Conservation (phyloP, 441 rosid species). For the Aquilaria agallochum region DNA sequence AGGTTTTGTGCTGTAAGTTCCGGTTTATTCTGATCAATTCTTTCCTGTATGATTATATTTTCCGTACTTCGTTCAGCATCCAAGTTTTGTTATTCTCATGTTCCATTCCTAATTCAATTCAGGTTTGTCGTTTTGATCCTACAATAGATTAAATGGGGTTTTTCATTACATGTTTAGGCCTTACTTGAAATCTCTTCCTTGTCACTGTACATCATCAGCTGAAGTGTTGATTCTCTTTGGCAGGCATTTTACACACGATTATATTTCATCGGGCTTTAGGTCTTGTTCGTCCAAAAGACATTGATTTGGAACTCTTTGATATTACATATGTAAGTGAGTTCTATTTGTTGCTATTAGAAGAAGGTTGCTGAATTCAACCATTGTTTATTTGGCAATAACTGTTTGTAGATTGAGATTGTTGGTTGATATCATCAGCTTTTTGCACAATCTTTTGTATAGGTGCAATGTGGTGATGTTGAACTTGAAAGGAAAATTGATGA, state of each 20-base stretch:
- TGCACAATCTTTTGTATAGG: constrained; percentile 33
- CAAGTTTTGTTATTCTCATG: neutral
- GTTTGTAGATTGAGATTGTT: too few species aligned
- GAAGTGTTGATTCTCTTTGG: neutral
- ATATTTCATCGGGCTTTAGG: constrained; percentile 94
- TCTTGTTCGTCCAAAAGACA: constrained; percentile 82
- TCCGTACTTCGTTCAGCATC: neutral
- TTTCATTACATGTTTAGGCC: neutral
- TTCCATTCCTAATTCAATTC: neutral
- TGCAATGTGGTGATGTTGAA: constrained; percentile 82
- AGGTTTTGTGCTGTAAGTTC: constrained; percentile 81
- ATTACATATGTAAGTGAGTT: constrained; percentile 69
- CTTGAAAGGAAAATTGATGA: constrained; percentile 92
- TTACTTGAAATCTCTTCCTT: too few species aligned
- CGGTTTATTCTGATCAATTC: neutral
- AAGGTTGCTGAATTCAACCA: neutral
- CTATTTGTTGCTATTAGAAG: neutral
- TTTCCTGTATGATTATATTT: neutral
- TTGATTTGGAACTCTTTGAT: constrained; percentile 87
- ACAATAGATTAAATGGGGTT: neutral
- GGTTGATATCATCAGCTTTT: too few species aligned
- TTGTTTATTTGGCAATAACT: too few species aligned
- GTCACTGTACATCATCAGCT: too few species aligned
- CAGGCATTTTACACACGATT: constrained; percentile 87
- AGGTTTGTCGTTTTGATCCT: neutral